These are phyloP conservation scores for Termitomyces sp. DNA, from an alignment of 1,284 basidiomycete species.

Conservation along the genomic window DNA sequence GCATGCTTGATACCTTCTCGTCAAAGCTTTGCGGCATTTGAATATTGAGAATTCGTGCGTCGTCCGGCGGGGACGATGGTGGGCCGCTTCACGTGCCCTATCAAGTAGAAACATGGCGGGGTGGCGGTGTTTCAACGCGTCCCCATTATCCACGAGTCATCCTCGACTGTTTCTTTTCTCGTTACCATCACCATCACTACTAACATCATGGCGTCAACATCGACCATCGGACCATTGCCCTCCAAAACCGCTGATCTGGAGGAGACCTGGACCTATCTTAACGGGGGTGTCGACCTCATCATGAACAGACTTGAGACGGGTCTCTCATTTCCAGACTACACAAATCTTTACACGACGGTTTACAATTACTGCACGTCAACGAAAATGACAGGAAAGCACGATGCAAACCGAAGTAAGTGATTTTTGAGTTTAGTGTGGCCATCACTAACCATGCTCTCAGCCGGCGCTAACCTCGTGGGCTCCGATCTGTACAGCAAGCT, in stretches of 20 bases:
- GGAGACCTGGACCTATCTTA: constrained; percentile 87
- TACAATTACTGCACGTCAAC: constrained; percentile 97
- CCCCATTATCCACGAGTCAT: constrained; percentile 8
- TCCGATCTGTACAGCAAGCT: constrained; percentile 92
- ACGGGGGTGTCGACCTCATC: constrained; percentile 88
- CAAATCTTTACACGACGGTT: constrained; percentile 88
- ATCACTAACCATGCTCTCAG: constrained; percentile 32
- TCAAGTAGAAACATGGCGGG: neutral
- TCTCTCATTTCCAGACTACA: constrained; percentile 90
- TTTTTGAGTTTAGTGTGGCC: constrained; percentile 17
- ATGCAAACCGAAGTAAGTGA: constrained; percentile 58
- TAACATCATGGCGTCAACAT: constrained; percentile 9
- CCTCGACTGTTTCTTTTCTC: neutral
- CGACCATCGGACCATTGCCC: constrained; percentile 46
- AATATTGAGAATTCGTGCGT: neutral
- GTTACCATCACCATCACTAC: neutral
- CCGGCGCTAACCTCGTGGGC: constrained; percentile 92
- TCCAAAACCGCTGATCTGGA: constrained; percentile 65
- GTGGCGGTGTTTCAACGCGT: constrained; percentile 13
- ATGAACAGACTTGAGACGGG: constrained; percentile 87
- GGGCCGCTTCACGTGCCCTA: constrained; percentile 1
- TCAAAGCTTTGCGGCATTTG: neutral
- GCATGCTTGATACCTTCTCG: neutral
- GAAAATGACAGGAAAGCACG: constrained; percentile 68
- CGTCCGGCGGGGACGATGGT: too few relatives aligned